Conservation (phyloP, 768 basidiomycete genomes). For the Mycena polygramma region DNA sequence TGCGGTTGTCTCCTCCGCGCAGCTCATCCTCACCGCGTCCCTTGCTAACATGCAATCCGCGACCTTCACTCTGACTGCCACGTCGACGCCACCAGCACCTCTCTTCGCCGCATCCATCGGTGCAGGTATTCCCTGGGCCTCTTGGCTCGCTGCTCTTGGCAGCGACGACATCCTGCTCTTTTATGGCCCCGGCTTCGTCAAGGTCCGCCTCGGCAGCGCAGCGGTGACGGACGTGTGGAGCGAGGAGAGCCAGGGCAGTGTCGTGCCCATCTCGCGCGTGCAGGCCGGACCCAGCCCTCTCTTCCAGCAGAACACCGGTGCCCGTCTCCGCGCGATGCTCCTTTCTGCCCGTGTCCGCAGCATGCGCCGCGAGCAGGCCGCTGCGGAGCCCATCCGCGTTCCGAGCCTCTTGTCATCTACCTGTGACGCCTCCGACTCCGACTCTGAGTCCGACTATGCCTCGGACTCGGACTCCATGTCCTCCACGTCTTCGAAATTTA, state of each 20-base stretch:
- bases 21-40: slow-evolving; percentile 32
- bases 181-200: slow-evolving; percentile 33
- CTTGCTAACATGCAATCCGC: neutral
- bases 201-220: slow-evolving; percentile 18
- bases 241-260: slow-evolving; percentile 13
- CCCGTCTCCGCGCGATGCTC: slow-evolving; percentile 28
- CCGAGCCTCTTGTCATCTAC: slow-evolving; percentile 11
- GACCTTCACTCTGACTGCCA: slow-evolving; percentile 14
- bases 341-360: slow-evolving; percentile 32
- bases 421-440: slow-evolving; percentile 1
- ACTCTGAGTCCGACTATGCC: slow-evolving; percentile 20
- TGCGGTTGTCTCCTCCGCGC: slow-evolving; percentile 20
- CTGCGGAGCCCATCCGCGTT: slow-evolving; percentile 15
- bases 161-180: slow-evolving; percentile 21
- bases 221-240: slow-evolving; percentile 19
- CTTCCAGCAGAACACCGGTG: slow-evolving; percentile 29
- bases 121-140: slow-evolving; percentile 28
- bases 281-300: slow-evolving; percentile 11
- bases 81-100: slow-evolving; percentile 15
- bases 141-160: slow-evolving; percentile 31
- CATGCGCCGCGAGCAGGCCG: slow-evolving; percentile 22
- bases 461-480: slow-evolving; percentile 23
- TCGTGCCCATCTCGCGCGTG: slow-evolving; percentile 21
- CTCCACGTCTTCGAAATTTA: slow-evolving; percentile 20
- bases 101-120: slow-evolving; percentile 33